These are phyloP conservation scores for Hypsizygus marmoreus DNA, from an alignment of 768 basidiomycete species.

Conservation along the genomic window DNA sequence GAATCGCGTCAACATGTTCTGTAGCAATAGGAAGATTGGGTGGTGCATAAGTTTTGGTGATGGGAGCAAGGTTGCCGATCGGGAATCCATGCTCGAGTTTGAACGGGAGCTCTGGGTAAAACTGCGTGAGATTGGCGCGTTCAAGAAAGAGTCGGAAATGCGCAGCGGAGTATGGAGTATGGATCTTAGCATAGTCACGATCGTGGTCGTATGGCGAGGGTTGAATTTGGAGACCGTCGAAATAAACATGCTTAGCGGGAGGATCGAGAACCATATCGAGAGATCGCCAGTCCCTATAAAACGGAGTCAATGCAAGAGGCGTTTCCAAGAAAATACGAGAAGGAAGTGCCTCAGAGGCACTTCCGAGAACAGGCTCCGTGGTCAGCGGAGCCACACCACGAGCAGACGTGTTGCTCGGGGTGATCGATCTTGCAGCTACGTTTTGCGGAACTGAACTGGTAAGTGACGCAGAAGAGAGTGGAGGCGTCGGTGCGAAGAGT, in stretches of 20 bases:
- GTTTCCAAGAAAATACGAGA: slow-evolving; percentile 6
- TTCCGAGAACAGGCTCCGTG: slow-evolving; percentile 21
- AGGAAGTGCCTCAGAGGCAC: slow-evolving; percentile 1
- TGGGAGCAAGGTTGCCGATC: slow-evolving; percentile 3
- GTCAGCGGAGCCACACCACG: slow-evolving; percentile 22
- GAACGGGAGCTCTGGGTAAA: slow-evolving; percentile 1
- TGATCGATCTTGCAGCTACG: slow-evolving; percentile 3
- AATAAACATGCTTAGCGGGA: slow-evolving; percentile 1
- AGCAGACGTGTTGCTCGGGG: slow-evolving; percentile 20
- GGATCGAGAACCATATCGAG: background rate
- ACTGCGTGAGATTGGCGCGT: background rate
- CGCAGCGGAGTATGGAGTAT: background rate
- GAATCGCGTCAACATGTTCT: slow-evolving; percentile 3
- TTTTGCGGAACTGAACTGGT: slow-evolving; percentile 5
- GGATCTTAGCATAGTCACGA: slow-evolving; percentile 6
- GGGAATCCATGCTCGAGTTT: slow-evolving; percentile 5
- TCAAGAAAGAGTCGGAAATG: slow-evolving; percentile 7
- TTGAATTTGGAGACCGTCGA: slow-evolving; percentile 6
- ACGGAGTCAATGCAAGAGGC: slow-evolving; percentile 5
- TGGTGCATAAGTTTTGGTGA: background rate
- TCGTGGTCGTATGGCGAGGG: slow-evolving; percentile 9
- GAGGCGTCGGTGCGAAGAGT: slow-evolving; percentile 1
- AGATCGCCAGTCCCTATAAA: slow-evolving; percentile 7
- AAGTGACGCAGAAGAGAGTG: slow-evolving; percentile 6
- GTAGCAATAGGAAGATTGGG: background rate